Percentiles rank a stretch among this genome's conserved stretches.
Evolutionary conservation across 345 rosid species (phyloP).

Genomic region (Eucalyptus erythrocorys): DNA sequence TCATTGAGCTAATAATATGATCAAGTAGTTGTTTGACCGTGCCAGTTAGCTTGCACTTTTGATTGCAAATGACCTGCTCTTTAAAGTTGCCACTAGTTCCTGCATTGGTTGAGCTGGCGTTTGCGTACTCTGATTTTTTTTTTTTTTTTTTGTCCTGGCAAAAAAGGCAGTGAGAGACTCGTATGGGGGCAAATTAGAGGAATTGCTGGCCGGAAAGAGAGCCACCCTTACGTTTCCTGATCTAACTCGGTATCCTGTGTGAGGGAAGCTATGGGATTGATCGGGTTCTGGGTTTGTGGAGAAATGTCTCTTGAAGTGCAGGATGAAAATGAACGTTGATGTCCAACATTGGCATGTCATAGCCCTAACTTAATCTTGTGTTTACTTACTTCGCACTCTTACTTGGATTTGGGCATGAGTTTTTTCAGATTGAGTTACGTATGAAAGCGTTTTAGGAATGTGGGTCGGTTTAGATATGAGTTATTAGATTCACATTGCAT

Average conservation of each 20-base stretch:
- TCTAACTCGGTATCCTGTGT: neutral
- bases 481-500: too few relatives aligned
- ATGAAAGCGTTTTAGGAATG: neutral
- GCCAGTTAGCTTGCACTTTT: neutral
- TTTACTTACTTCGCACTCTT: neutral
- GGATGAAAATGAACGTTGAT: neutral
- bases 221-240: neutral
- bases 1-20: neutral
- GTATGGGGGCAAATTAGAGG: neutral
- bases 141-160: neutral
- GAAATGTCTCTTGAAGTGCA: neutral
- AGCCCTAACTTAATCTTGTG: neutral
- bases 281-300: neutral
- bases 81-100: neutral
- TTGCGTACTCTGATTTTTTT: neutral
- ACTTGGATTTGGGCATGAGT: neutral
- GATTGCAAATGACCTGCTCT: neutral
- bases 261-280: neutral
- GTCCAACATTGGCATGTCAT: neutral
- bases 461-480: neutral
- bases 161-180: neutral
- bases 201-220: neutral
- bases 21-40: neutral
- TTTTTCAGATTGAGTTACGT: neutral
- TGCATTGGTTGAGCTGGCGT: neutral